Conservation (phyloP, 345 rosid genomes). For the Leavenworthia alabamica region DNA sequence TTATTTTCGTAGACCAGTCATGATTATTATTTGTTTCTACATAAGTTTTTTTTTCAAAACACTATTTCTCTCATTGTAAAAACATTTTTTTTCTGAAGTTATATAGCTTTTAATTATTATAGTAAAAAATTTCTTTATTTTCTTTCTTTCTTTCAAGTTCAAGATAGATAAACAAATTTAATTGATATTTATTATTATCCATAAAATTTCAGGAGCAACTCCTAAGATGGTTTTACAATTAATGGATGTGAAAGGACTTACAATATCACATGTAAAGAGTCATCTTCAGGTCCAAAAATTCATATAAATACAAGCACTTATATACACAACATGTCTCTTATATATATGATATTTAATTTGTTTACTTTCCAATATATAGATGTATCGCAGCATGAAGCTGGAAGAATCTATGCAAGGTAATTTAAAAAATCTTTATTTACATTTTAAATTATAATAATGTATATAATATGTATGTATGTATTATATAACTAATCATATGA, state of each 20-base stretch:
- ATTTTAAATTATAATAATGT: background rate
- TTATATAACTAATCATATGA: background rate
- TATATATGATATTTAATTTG: too few relatives aligned
- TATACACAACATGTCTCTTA: background rate
- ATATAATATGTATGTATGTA: background rate
- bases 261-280: constrained; percentile 78
- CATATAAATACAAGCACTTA: background rate
- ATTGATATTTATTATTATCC: background rate
- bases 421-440: background rate
- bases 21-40: too few relatives aligned
- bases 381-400: constrained; percentile 30
- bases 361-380: constrained; percentile 17
- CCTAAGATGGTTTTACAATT: constrained; percentile 76
- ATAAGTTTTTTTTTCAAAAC: too few relatives aligned
- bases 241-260: constrained; percentile 75
- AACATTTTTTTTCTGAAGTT: too few relatives aligned
- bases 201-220: constrained; percentile 50
- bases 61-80: too few relatives aligned
- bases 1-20: too few relatives aligned
- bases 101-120: too few relatives aligned
- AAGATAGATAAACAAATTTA: background rate
- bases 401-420: constrained; percentile 34
- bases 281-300: constrained; percentile 56
- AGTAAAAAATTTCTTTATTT: too few relatives aligned
- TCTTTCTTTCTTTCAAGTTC: too few relatives aligned